Base-by-base conservation (phyloP, 2,329 filamentous ascomycete genomes). In the Fusarium sp. region DNA sequence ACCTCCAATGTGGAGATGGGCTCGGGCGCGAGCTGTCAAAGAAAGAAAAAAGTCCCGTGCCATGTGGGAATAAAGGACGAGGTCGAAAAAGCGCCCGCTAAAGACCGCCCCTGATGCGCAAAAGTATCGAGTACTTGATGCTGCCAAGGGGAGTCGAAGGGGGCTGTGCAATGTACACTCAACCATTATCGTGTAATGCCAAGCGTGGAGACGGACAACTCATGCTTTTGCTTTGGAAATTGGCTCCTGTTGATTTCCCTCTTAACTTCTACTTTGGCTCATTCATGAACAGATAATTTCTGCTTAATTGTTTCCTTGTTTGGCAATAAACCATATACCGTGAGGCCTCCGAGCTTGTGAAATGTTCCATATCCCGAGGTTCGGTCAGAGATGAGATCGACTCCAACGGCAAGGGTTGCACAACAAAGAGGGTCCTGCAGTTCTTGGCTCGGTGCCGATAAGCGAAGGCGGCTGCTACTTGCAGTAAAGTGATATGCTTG, bases 391-490 rank as follows among this genome's bases (percentile, higher is more conserved):
- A 17, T 43, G 55, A 58, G 45, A 28, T 54, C 33, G 43, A 31
- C 20, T 38, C n/a, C 13, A 52, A 40, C 18, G 20, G 31, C 42
- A n/a, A 36, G 53, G 48, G 44, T 50, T 34, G 20, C 24, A 59
- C 28, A 28, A 24, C 26, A 58, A 57, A 57, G 61, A 62, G 58
- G 43, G 42, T 48, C 55, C 53, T 40, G 43, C 14, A 44, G 50
- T 60, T 68, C 71, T 74, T 71, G 72, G 69, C 62, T 52, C 42
- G 6, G 60, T 74, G 72, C 69, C 72, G 72, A 74, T 74, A 74
- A 74, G 72, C 72, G 72, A 74, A 57, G 51, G 44, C 22, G 38
- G 43, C 39, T 49, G 22, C 24, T 31, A 44, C 36, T 57, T 45
- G 38, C 40, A 52, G 58, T 28, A 33, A 49, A 42, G 33, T 36